These are phyloP conservation scores for Jatropha podagrica DNA, from an alignment of 441 rosid species.

Conservation along the genomic window DNA sequence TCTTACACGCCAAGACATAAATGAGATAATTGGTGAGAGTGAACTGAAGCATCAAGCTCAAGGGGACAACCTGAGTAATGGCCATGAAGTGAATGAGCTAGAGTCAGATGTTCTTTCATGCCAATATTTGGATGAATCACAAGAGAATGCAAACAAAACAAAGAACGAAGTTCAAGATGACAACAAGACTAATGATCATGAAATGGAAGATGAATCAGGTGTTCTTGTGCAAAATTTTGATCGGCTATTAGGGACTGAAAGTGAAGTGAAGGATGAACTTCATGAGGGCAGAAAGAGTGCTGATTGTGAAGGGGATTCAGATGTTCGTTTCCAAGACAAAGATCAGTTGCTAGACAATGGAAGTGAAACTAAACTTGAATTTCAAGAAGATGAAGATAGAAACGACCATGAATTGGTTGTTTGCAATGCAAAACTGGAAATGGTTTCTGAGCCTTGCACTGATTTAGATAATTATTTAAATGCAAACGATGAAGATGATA, in stretches of 20 bases:
- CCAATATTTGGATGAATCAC: constrained; percentile 30
- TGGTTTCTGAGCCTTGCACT: constrained; percentile 8
- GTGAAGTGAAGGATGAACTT: constrained; percentile 12
- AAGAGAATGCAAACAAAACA: constrained; percentile 22
- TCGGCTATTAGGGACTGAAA: constrained; percentile 22
- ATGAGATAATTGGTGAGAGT: not conserved
- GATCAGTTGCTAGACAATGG: no score
- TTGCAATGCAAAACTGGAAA: constrained; percentile 9
- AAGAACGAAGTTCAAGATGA: constrained; percentile 17
- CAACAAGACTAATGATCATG: constrained; percentile 9
- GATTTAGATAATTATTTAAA: constrained; percentile 16
- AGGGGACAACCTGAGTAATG: constrained; percentile 13
- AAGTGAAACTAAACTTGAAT: constrained; percentile 11
- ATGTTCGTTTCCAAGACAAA: not conserved
- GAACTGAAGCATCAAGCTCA: no score
- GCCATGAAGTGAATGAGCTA: constrained; percentile 11
- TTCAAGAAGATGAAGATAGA: constrained; percentile 2
- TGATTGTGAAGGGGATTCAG: not conserved
- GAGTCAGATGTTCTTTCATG: constrained; percentile 22
- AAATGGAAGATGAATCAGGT: constrained; percentile 20
- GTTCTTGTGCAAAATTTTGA: constrained; percentile 30
- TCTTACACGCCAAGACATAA: constrained; percentile 31
- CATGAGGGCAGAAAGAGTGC: constrained; percentile 1
- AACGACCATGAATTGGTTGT: constrained; percentile 13
- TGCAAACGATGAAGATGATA: constrained; percentile 1